Percentiles rank a stretch among this genome's conserved stretches.
These are phyloP conservation scores for Botrytis elliptica DNA, from an alignment of 2,329 filamentous ascomycete species.

Conservation along the genomic window DNA sequence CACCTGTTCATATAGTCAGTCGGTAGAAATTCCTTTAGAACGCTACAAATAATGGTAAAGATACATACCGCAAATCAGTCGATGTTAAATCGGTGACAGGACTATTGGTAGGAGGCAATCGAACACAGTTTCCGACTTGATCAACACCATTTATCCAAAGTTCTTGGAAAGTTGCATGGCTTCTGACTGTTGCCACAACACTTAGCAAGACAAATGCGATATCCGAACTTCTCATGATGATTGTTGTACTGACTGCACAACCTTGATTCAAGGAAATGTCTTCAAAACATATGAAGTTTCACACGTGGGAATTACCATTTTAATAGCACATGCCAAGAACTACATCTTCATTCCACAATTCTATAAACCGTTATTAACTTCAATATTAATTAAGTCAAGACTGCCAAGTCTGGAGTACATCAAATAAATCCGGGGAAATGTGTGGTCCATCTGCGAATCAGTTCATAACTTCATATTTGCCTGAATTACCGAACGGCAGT, in stretches of 20 bases:
- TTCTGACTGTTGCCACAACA: not conserved
- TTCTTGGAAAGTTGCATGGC: constrained; percentile 44
- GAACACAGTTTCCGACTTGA: constrained; percentile 47
- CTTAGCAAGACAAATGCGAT: not conserved
- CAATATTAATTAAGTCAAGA: not conserved
- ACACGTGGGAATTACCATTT: not conserved
- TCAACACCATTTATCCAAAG: constrained; percentile 49
- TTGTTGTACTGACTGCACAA: not conserved
- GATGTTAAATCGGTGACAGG: constrained; percentile 51
- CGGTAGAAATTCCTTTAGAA: not conserved
- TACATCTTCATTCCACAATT: not conserved
- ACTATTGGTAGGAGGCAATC: constrained; percentile 50
- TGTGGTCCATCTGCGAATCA: not conserved
- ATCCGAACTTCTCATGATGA: not conserved
- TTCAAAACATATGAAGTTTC: not conserved
- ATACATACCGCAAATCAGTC: constrained; percentile 38
- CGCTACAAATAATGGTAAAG: too few relatives aligned
- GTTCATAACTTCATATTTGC: constrained; percentile 9
- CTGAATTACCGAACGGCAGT: constrained; percentile 16
- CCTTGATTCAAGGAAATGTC: not conserved
- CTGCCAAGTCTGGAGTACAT: not conserved
- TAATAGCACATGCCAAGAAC: not conserved
- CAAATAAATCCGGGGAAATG: constrained; percentile 2
- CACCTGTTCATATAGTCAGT: constrained; percentile 44
- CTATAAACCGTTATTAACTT: not conserved